These are phyloP conservation scores for Fusarium denticulatum DNA, from an alignment of 2,329 filamentous ascomycete genomes.

Conservation along the genomic window DNA sequence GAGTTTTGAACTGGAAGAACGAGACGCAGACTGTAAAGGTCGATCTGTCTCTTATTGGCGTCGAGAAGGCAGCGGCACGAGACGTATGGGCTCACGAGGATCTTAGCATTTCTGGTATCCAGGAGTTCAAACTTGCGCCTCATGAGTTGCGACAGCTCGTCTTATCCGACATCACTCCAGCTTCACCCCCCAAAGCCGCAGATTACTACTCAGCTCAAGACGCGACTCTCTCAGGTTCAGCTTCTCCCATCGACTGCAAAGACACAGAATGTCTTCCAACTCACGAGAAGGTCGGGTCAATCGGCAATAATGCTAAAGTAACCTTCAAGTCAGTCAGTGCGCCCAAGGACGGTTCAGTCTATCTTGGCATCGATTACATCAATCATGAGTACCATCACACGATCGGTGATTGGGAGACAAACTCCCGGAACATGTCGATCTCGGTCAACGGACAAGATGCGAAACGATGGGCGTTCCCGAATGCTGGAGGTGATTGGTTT, in stretches of 20 bases:
- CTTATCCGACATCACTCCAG: conserved; percentile 47
- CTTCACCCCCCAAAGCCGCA: conserved; percentile 33
- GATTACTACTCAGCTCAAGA: conserved; percentile 53
- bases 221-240: conserved; percentile 51
- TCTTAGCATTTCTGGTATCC: conserved; percentile 46
- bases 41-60: conserved; percentile 52
- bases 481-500: conserved; percentile 61
- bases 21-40: conserved; percentile 54
- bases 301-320: conserved; percentile 49
- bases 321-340: conserved; percentile 48
- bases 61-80: conserved; percentile 51
- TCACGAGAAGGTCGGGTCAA: conserved; percentile 54
- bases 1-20: conserved; percentile 61
- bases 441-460: conserved; percentile 54
- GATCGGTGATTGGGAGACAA: conserved; percentile 56
- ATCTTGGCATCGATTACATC: conserved; percentile 60
- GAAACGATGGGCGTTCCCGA: conserved; percentile 60
- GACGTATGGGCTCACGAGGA: conserved; percentile 54
- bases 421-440: conserved; percentile 61
- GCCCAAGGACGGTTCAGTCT: conserved; percentile 47
- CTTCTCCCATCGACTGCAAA: conserved; percentile 49
- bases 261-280: conserved; percentile 54
- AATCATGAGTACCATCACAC: conserved; percentile 61
- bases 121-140: conserved; percentile 47
- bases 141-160: conserved; percentile 55